These are phyloP conservation scores for Cetradonia linearis DNA, from an alignment of 495 filamentous ascomycete genomes.

Conservation along the genomic window DNA sequence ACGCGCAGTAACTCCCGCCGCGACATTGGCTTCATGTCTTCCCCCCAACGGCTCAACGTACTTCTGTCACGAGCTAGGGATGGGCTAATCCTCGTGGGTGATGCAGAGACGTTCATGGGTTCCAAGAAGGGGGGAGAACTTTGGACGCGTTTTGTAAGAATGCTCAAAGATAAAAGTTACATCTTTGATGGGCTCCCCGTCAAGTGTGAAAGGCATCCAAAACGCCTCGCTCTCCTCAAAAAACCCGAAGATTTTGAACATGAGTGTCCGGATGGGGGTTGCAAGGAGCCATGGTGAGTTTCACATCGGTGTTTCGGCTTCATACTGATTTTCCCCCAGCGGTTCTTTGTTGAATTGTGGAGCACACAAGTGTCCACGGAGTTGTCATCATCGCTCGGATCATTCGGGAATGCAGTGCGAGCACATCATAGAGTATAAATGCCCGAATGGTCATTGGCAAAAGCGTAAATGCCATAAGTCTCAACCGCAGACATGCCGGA, in stretches of 20 bases:
- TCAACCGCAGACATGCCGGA: neutral
- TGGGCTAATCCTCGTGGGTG: conserved; percentile 61
- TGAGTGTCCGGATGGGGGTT: conserved; percentile 65
- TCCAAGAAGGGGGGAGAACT: conserved; percentile 48
- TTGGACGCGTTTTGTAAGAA: conserved; percentile 51
- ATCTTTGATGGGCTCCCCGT: conserved; percentile 64
- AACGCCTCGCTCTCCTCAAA: conserved; percentile 35
- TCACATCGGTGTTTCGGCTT: no score
- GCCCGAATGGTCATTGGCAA: neutral
- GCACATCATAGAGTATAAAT: neutral
- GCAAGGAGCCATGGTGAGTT: conserved; percentile 50
- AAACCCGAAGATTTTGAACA: conserved; percentile 47
- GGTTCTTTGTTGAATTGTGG: neutral
- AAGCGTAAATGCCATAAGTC: neutral
- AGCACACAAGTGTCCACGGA: neutral
- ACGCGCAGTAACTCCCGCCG: conserved; percentile 56
- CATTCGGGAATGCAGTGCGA: conserved; percentile 5
- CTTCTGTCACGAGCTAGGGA: conserved; percentile 60
- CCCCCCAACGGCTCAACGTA: conserved; percentile 61
- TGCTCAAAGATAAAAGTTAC: conserved; percentile 42
- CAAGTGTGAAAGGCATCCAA: conserved; percentile 55
- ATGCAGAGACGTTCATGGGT: conserved; percentile 54
- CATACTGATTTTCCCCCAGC: no score
- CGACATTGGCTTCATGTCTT: conserved; percentile 67
- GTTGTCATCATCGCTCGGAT: no score